Evolutionary conservation across 805 yeast species (phyloP), one percentile per base, ranked within the genome.

Genomic region (Yarrowia osloensis): DNA sequence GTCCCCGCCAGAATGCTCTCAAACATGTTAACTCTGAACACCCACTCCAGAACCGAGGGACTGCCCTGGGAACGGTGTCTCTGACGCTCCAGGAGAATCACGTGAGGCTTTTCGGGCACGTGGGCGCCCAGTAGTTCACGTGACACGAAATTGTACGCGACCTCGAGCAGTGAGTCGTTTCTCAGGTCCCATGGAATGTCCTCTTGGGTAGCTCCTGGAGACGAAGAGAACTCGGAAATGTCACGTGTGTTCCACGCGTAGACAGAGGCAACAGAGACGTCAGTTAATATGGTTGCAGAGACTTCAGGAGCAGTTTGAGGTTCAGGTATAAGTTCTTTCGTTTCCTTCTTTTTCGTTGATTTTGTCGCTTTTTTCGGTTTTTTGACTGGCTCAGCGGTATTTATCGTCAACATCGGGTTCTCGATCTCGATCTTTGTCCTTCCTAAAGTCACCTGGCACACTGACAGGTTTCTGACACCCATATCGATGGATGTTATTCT

Each of bases 11-110:
- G 15, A 31, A 61, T 61, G 11, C 54, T 44, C 33, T 61, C 66
- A 61, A 61, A 61, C 66, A 61, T 61, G 66, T 61, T 61, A 13
- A 61, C 66, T 3, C 52, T 22, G 9, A 61, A 61, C 12, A 61
- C 66, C 66, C 66, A 61, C 33, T 61, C 66, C 8, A 61, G 21
- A 7, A 61, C 66, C 22, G 66, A 31, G 12, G 40, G 52, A 24
- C 44, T 31, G 7, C 66, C 66, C 15, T 44, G 52, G 17, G 54
- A 22, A 13, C 66, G 66, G 9, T 61, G 66, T 4, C 66, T 15
- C 22, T 61, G 66, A 11, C 66, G 66, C 19, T 61, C 66, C 0
- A 61, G 33, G 0, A 61, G 26, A 2, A 61, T 24, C 19, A 42
- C 54, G 17, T 44, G 33, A 4, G 66, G 66, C 9, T 31, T 35